Conservation (phyloP, 2,329 filamentous ascomycete species). For the Colletotrichum lentis region DNA sequence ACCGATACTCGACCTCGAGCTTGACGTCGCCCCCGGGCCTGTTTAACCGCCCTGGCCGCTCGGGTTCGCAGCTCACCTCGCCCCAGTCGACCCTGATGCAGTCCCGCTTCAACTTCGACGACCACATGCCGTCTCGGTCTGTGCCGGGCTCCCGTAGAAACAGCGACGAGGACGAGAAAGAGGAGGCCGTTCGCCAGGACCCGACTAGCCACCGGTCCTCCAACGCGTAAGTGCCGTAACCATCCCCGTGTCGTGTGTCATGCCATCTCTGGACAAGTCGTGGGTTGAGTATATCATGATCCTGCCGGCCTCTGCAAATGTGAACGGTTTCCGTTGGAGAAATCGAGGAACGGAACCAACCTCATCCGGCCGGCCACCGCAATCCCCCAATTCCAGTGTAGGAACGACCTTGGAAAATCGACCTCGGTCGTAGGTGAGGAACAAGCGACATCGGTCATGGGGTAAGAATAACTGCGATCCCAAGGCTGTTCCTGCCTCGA, state of each 20-base stretch:
- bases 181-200: conserved; percentile 74
- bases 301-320: neutral
- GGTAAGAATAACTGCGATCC: too few species aligned
- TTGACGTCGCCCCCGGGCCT: conserved; percentile 82
- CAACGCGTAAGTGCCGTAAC: conserved; percentile 73
- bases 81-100: conserved; percentile 72
- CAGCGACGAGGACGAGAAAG: conserved; percentile 89
- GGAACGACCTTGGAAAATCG: neutral
- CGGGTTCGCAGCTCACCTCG: conserved; percentile 81
- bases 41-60: conserved; percentile 76
- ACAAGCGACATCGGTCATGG: too few species aligned
- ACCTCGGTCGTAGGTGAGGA: too few species aligned
- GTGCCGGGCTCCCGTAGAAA: conserved; percentile 87
- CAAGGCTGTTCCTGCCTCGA: neutral
- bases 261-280: conserved; percentile 32
- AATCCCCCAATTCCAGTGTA: neutral
- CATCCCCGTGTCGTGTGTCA: neutral
- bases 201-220: conserved; percentile 76
- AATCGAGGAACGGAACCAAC: conserved; percentile 2
- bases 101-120: conserved; percentile 66
- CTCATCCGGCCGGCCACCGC: too few species aligned
- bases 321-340: neutral
- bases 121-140: conserved; percentile 80
- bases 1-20: conserved; percentile 88
- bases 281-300: conserved; percentile 20